These are phyloP conservation scores for Yarrowia yakushimensis DNA, from an alignment of 805 yeast genomes.

Conservation along the genomic window DNA sequence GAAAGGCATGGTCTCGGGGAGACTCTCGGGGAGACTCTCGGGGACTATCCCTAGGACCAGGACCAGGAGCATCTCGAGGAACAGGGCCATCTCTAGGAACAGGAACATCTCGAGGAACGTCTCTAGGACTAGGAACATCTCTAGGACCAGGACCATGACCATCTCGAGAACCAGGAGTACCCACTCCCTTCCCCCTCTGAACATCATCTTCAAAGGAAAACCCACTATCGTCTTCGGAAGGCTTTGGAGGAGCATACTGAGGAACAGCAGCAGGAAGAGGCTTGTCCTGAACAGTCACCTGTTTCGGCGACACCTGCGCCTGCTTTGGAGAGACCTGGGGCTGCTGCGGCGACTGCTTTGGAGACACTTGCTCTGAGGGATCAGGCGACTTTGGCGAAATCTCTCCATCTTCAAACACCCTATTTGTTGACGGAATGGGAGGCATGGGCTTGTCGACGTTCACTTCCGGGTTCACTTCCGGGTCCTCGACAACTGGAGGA, in stretches of 20 bases:
- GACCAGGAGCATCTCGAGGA: not conserved
- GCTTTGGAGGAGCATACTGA: not conserved
- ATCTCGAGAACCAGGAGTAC: not conserved
- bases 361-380: not conserved
- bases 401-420: not conserved
- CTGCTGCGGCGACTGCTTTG: not conserved
- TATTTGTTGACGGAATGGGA: not conserved
- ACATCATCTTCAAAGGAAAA: not conserved
- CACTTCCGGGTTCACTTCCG: not conserved
- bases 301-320: not conserved
- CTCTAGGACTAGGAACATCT: not conserved
- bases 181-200: not conserved
- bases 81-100: not conserved
- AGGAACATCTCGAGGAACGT: not conserved
- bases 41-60: not conserved
- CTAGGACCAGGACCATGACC: not conserved
- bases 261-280: not conserved
- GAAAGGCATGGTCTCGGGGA: not conserved
- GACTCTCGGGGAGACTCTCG: not conserved
- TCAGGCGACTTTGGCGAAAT: not conserved
- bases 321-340: not conserved
- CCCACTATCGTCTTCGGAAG: not conserved
- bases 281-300: not conserved
- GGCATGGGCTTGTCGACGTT: conserved; percentile 3
- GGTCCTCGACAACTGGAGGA: too few relatives aligned